These are phyloP conservation scores for Cucumis sativus DNA, from an alignment of 306 rosid genomes.

Conservation along the genomic window DNA sequence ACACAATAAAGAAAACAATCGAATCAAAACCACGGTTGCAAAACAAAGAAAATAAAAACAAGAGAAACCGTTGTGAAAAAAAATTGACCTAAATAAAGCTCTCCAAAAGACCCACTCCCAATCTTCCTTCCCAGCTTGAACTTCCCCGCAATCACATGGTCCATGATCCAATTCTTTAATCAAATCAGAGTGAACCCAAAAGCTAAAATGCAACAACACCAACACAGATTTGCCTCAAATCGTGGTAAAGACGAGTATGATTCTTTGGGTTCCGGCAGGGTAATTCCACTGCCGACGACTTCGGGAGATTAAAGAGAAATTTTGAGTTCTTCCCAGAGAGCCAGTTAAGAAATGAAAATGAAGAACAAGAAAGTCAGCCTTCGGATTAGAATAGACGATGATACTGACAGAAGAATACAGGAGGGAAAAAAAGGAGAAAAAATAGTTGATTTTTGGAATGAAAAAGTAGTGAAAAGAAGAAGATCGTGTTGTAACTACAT, in stretches of 20 bases:
- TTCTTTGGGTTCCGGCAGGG: conserved; percentile 12
- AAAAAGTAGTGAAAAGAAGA: not conserved
- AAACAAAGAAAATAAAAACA: not conserved
- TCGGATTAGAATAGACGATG: not conserved
- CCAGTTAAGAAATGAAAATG: not conserved
- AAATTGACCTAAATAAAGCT: conserved; percentile 72
- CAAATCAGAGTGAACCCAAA: conserved; percentile 18
- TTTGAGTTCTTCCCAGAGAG: not conserved
- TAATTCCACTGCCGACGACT: conserved; percentile 4
- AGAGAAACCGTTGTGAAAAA: not conserved
- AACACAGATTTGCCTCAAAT: conserved; percentile 29
- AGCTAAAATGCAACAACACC: conserved; percentile 15
- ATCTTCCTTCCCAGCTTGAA: conserved; percentile 96
- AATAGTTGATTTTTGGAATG: not conserved
- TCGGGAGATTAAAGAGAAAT: not conserved
- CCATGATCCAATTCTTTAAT: conserved; percentile 49
- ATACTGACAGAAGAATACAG: not conserved
- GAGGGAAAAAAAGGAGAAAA: too few relatives aligned
- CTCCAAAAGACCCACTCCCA: conserved; percentile 99
- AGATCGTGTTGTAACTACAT: conserved; percentile 5
- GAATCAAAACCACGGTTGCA: not conserved
- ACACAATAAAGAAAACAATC: conserved; percentile 10
- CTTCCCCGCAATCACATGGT: conserved; percentile 82
- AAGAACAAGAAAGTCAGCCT: not conserved
- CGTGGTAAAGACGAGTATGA: conserved; percentile 28